These are phyloP conservation scores for Coemansia sp. DNA, from an alignment of 192 early-diverging fungal species.

Conservation along the genomic window DNA sequence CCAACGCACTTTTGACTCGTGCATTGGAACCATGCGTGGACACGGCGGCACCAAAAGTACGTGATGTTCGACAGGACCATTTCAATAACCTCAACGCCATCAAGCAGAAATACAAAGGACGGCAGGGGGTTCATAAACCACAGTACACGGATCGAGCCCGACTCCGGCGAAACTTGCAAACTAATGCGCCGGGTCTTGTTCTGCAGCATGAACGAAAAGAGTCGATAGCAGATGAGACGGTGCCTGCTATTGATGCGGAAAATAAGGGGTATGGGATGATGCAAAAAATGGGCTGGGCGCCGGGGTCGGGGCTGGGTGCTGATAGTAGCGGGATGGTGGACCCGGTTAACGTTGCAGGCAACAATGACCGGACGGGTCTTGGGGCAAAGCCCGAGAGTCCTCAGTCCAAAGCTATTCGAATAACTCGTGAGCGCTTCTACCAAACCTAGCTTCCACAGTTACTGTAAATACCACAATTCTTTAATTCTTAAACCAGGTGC, in stretches of 20 bases:
- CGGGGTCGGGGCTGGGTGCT: slow-evolving; percentile 43
- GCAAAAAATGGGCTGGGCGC: slow-evolving; percentile 46
- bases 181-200: neutral
- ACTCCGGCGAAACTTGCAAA: slow-evolving; percentile 15
- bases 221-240: neutral
- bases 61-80: slow-evolving; percentile 15
- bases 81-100: slow-evolving; percentile 25
- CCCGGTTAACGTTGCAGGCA: slow-evolving; percentile 26
- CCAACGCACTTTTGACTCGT: slow-evolving; percentile 49
- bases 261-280: slow-evolving; percentile 40
- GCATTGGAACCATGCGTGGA: neutral
- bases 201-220: neutral
- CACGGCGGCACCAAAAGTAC: neutral
- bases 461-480: too few relatives aligned
- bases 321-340: slow-evolving; percentile 22
- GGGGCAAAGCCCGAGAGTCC: slow-evolving; percentile 21
- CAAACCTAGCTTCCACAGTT: neutral
- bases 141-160: slow-evolving; percentile 33
- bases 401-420: slow-evolving; percentile 11
- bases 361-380: slow-evolving; percentile 25
- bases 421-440: slow-evolving; percentile 37
- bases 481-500: too few relatives aligned
- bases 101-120: slow-evolving; percentile 17
- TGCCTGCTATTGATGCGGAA: slow-evolving; percentile 10
- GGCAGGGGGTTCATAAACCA: slow-evolving; percentile 1